Conservation (phyloP, 2,329 filamentous ascomycete genomes). For the Fusarium drepaniforme region DNA sequence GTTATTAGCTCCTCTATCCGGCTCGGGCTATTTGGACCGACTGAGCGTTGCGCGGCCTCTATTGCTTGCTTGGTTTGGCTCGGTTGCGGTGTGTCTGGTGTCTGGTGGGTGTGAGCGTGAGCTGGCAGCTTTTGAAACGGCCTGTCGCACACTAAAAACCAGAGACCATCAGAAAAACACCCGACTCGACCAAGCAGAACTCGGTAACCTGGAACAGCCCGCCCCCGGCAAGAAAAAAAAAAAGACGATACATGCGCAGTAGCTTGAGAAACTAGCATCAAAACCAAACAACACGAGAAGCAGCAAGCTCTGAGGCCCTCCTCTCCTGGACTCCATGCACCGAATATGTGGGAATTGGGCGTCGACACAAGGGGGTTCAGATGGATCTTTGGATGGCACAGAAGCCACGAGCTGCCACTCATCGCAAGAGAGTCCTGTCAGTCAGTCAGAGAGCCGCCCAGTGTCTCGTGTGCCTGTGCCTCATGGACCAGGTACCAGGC, state of each 20-base stretch:
- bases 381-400: conserved; percentile 18
- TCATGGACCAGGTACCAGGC: neutral
- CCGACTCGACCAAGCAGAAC: conserved; percentile 12
- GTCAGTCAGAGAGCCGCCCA: neutral
- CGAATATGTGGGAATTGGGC: conserved; percentile 21
- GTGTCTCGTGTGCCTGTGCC: conserved; percentile 11
- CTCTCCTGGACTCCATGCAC: conserved; percentile 3
- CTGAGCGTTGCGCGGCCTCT: conserved; percentile 19
- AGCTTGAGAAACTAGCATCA: neutral
- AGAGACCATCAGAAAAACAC: conserved; percentile 9
- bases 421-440: conserved; percentile 4
- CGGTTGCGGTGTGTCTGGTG: conserved; percentile 12
- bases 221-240: neutral
- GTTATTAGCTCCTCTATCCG: neutral
- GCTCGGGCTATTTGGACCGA: neutral
- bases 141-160: conserved; percentile 25
- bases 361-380: conserved; percentile 14
- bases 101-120: conserved; percentile 8
- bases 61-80: neutral
- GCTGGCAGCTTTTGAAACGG: conserved; percentile 38
- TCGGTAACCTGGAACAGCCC: conserved; percentile 19
- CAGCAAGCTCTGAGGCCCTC: conserved; percentile 21
- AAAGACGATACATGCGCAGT: neutral
- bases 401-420: conserved; percentile 18
- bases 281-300: neutral